Evolutionary conservation across 495 filamentous ascomycete genomes (phyloP), one percentile per base, ranked within the genome.

Genomic region (Acidiella bohemica): DNA sequence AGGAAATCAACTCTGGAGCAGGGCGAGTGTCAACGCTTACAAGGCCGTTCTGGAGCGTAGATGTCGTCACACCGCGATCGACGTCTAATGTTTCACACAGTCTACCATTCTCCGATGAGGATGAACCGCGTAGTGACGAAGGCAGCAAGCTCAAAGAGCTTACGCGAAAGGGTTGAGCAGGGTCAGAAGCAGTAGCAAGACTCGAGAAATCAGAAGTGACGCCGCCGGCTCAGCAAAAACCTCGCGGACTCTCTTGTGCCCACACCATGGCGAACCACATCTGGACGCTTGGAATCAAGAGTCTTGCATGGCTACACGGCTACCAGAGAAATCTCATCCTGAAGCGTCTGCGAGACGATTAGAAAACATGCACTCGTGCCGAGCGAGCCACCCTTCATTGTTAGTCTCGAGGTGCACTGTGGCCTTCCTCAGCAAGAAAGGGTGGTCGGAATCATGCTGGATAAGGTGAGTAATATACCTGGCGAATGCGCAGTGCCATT

Each of bases 41-140:
- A 82, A 72, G 47, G 79, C 79, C 53, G 86, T 72, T 12, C 71
- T 95, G 24, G 60, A 76, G 8, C 70, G 76, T 17, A 84, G 88
- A n/a, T 90, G 88, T 47, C 75, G 88, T 13, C 94, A 84, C 44
- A 82, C 95, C 36, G 88, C 95, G 62, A 85, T 96, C 44, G 88
- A 96, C 51, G 84, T 94, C 6, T 93, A 86, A 83, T n/a, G n/a
- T n/a, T n/a, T n/a, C n/a, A n/a, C n/a, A n/a, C n/a, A n/a, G n/a
- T 14, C 19, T 36, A 18, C 25, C 42, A 20, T 40, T 35, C 10
- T 34, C 40, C 4, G 31, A 37, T 13, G 14, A 8, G 7, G 46
- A 41, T n/a, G 35, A 34, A n/a, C n/a, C n/a, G n/a, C n/a, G n/a
- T n/a, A n/a, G n/a, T 5, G 18, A 36, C 12, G 47, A 31, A 1